Percentiles rank a stretch among this genome's conserved stretches.
Evolutionary conservation across 306 rosid species (phyloP).

Genomic region (Cucurbita argyrosperma): DNA sequence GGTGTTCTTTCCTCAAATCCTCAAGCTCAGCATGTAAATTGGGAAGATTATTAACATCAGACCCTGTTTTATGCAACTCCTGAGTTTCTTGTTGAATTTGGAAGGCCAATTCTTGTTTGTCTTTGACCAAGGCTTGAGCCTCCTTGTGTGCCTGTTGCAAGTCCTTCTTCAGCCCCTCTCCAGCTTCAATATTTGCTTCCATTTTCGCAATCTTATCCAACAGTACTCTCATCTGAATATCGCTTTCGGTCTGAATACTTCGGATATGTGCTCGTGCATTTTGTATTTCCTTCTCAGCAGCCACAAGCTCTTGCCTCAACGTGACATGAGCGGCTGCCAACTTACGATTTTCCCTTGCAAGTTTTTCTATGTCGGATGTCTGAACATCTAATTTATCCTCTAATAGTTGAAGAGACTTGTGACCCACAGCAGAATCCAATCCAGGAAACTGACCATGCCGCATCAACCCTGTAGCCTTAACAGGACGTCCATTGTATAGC

Average conservation of each 20-base stretch:
- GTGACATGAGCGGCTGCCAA: conserved; percentile 47
- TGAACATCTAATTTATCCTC: conserved; percentile 58
- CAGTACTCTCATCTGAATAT: conserved; percentile 58
- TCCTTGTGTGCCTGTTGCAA: conserved; percentile 51
- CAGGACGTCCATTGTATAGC: conserved; percentile 20
- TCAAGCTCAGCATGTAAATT: conserved; percentile 55
- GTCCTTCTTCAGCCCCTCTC: conserved; percentile 58
- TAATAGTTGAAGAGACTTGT: conserved; percentile 27
- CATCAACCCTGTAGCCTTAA: conserved; percentile 36
- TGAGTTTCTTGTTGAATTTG: conserved; percentile 36
- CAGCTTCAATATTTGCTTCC: conserved; percentile 44
- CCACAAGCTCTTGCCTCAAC: conserved; percentile 49
- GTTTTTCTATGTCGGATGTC: conserved; percentile 53
- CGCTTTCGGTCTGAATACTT: conserved; percentile 71
- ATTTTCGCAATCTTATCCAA: conserved; percentile 56
- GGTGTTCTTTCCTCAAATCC: conserved; percentile 47
- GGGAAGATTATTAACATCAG: conserved; percentile 36
- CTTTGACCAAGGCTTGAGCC: conserved; percentile 43
- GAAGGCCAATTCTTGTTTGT: conserved; percentile 41
- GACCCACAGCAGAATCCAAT: conserved; percentile 20
- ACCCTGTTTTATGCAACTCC: conserved; percentile 39
- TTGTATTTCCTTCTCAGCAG: conserved; percentile 47
- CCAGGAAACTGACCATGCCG: conserved; percentile 43
- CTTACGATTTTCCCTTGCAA: conserved; percentile 49
- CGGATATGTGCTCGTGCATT: conserved; percentile 55